Base-by-base conservation (phyloP, 257 asterid genomes). In the Leptodermis oblonga region DNA sequence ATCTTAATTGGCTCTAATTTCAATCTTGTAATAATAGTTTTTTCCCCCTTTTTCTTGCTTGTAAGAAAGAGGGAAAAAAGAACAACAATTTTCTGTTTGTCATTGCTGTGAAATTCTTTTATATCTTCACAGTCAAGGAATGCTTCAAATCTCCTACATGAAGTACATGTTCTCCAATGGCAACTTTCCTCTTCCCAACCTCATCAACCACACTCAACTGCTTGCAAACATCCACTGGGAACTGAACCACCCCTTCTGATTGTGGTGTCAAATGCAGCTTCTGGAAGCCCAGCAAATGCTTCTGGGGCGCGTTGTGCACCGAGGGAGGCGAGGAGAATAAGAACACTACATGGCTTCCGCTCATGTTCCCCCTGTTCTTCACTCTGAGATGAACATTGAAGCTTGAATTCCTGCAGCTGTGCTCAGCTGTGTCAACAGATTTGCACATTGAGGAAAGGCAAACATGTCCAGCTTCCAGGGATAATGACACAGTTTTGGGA, bases 121-220 rank as follows among this genome's bases (percentile, higher is more conserved):
- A 88, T 71, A 84, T 67, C 74, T 77, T 78, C 49, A 88, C 77
- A 68, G 77, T 78, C 68, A 88, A 85, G 41, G 84, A 74, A 75
- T 86, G 89, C 37, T 39, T 85, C 80, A 81, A 65, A 73, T 73
- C 73, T 58, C 91, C 94, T 9, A 83, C 74, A 43, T 87, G 87
- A 37, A 87, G 82, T 14, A 76, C 80, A 74, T 87, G 88, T 41
- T 76, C 73, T 53, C 94, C 94, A 73, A 87, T 31, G 7, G 81
- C 87, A 14, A 87, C 82, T 60, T 74, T 85, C 58, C 75, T 55
- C 22, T 58, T 78, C 15, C 94, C 91, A 20, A 49, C 43, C 62
- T 83, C 91, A 78, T 87, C 91, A 48, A 80, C 85, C 65, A 82
- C 25, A 39, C 89, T 82, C 87, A 87, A 64, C 71, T 87, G 85